Evolutionary conservation across 2,329 filamentous ascomycete genomes (phyloP).

Genomic region (Colletotrichum agaves): DNA sequence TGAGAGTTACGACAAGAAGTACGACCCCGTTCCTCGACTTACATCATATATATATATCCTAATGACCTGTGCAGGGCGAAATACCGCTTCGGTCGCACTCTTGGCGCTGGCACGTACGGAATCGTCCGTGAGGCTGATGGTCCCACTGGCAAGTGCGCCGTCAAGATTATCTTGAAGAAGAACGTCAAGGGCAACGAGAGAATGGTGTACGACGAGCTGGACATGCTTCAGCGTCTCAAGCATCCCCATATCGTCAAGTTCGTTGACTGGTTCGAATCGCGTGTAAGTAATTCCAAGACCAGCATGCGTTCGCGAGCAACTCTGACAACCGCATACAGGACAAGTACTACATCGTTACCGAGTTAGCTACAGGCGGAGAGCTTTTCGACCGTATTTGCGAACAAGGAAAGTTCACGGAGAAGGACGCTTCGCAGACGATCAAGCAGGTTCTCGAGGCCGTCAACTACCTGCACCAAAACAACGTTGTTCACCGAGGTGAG

Average conservation of each 20-base stretch:
- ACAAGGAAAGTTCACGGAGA: conserved; percentile 97
- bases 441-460: conserved; percentile 93
- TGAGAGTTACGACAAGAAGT: conserved; percentile 99
- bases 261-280: conserved; percentile 98
- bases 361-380: conserved; percentile 94
- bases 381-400: conserved; percentile 98
- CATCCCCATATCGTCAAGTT: conserved; percentile 98
- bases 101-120: conserved; percentile 97
- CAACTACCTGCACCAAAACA: conserved; percentile 91
- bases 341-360: conserved; percentile 99
- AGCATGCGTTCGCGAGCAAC: conserved; percentile 1
- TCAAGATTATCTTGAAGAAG: conserved; percentile 99
- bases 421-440: conserved; percentile 96
- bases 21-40: conserved; percentile 46
- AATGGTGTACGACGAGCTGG: conserved; percentile 98
- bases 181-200: conserved; percentile 98
- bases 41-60: conserved; percentile 28
- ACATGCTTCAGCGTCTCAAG: conserved; percentile 89
- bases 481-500: conserved; percentile 93
- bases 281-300: conserved; percentile 65
- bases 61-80: conserved; percentile 68
- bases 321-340: conserved; percentile 66
- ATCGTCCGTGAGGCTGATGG: conserved; percentile 96
- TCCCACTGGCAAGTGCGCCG: conserved; percentile 84
- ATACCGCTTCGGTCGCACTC: conserved; percentile 91